Evolutionary conservation across 2,329 filamentous ascomycete genomes (phyloP).

Genomic region (Fusarium sp.): DNA sequence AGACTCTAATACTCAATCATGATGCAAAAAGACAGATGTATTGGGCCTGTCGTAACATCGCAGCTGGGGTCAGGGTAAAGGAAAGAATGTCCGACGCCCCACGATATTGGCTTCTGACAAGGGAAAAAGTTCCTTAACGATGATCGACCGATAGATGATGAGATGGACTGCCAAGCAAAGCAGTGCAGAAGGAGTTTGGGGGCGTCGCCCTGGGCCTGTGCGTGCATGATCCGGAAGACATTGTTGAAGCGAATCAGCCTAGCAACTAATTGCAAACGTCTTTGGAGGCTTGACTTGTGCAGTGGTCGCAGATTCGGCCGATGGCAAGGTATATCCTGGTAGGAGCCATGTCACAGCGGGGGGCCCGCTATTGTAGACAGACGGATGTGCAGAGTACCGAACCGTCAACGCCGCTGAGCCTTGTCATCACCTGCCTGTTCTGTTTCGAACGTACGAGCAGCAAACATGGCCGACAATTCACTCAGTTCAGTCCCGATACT

Average conservation of each 20-base stretch:
- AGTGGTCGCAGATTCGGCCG: conserved; percentile 12
- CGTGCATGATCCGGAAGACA: conserved; percentile 10
- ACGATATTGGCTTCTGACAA: conserved; percentile 44
- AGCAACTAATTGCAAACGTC: conserved; percentile 30
- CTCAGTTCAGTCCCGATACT: conserved; percentile 45
- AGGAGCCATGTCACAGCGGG: conserved; percentile 22
- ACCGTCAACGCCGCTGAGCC: conserved; percentile 35
- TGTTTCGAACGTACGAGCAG: conserved; percentile 44
- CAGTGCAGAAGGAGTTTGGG: conserved; percentile 7
- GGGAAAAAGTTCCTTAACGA: conserved; percentile 31
- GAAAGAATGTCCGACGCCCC: conserved; percentile 15
- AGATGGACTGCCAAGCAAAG: conserved; percentile 22
- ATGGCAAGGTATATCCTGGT: conserved; percentile 21
- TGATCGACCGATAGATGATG: conserved; percentile 45
- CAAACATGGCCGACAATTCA: conserved; percentile 9
- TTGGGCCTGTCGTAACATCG: not conserved
- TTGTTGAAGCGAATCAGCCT: conserved; percentile 32
- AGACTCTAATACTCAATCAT: not conserved
- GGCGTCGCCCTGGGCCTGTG: conserved; percentile 29
- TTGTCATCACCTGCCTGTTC: conserved; percentile 32
- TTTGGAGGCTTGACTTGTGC: conserved; percentile 16
- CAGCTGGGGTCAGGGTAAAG: conserved; percentile 1
- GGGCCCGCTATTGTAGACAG: conserved; percentile 21
- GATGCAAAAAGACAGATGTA: conserved; percentile 2
- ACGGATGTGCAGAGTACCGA: conserved; percentile 18